Evolutionary conservation across 495 filamentous ascomycete genomes (phyloP), one percentile per base, ranked within the genome.

Genomic region (Niebla homalea): DNA sequence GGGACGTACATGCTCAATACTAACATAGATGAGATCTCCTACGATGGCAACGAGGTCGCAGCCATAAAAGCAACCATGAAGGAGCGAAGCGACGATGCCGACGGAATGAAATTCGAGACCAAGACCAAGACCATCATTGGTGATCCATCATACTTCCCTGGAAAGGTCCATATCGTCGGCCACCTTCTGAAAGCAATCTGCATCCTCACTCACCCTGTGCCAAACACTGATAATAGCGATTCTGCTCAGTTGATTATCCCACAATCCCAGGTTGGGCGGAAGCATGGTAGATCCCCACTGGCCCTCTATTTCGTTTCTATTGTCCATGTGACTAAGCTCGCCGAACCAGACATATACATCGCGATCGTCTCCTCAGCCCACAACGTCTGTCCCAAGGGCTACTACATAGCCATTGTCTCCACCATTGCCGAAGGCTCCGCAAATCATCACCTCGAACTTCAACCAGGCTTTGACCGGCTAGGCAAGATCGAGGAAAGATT

Each of bases 1-100:
- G 93, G 93, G 57, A 97, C 92, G 16, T 97, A 99, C 70, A 97
- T 97, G 86, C 81, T 99, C 58, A 97, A 97, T 73, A 95, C 92
- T 50, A 79, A 74, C 48, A 76, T 99, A 41, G 83, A 96, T 55
- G 90, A 97, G 70, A 71, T 99, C 45, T 18, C 20, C 16, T 61
- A 85, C 21, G 95, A 90, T 63, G 82, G 84, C 48, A 72, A 67
- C 51, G 93, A 93, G 73, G 88, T 89, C 6, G 76, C 79, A 15
- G 92, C 90, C 35, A 96, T 99, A 69, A 92, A 89, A 70, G 93
- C 93, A 29, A 97, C 92, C 57, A 97, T 96, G 85, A 85, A 83
- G 61, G 84, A 88, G 57, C 70, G 73, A 26, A 77, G 80, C 57
- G 80, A 90, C 52, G 78, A 84, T 52, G 77, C 80, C 41, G 79